These are phyloP conservation scores for Leishmania turanica DNA, from an alignment of 208 protist species.

Conservation along the genomic window DNA sequence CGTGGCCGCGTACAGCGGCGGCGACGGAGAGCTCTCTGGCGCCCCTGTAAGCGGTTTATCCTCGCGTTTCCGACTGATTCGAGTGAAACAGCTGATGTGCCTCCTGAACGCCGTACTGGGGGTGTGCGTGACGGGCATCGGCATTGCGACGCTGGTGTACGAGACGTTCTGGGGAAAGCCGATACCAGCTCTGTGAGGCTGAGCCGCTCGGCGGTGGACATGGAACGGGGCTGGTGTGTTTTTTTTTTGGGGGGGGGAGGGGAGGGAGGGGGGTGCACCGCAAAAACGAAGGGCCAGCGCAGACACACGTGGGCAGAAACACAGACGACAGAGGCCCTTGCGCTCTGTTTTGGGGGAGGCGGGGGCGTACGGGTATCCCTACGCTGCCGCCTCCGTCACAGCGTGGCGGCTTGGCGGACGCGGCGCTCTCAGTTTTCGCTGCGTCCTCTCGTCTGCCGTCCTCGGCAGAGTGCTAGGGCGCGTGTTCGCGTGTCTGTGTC, in stretches of 20 bases:
- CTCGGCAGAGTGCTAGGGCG: not conserved
- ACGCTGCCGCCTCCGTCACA: not conserved
- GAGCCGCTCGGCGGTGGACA: not conserved
- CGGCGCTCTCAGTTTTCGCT: not conserved
- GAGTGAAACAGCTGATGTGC: conserved; percentile 38
- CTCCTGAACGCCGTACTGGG: conserved; percentile 38
- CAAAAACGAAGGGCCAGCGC: not conserved
- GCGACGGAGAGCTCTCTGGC: not conserved
- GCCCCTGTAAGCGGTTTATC: not conserved
- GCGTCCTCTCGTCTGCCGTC: not conserved
- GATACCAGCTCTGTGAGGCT: not conserved
- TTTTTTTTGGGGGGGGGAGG: too few species aligned
- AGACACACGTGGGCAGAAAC: not conserved
- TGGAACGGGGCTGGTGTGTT: too few species aligned
- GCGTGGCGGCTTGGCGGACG: not conserved
- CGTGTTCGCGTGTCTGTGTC: not conserved
- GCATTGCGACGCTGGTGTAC: conserved; percentile 34
- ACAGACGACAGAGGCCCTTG: not conserved
- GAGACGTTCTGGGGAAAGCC: conserved; percentile 1
- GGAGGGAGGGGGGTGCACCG: not conserved
- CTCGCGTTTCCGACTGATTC: conserved; percentile 31
- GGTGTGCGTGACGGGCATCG: conserved; percentile 41
- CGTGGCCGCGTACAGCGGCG: not conserved
- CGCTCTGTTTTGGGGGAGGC: not conserved
- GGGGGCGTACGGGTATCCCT: not conserved